phyloP scores from a whole-genome alignment of 345 rosid genomes.

The Citrus glauca region DNA sequence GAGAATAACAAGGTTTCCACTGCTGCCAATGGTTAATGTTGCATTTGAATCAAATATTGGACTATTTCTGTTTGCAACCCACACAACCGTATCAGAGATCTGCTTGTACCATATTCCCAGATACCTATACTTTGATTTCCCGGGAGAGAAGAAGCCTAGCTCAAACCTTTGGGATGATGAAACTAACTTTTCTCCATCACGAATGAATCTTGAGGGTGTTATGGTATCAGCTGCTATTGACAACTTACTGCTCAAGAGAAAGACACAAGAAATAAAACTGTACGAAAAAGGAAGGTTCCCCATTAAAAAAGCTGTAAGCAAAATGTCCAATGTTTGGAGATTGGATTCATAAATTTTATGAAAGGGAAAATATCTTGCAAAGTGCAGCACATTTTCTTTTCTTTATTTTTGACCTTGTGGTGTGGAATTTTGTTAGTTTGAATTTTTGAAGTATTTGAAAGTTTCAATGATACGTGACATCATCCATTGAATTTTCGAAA shows the following conservation, averaged over 20 bases:
- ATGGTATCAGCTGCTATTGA: background rate
- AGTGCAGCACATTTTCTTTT: too few species aligned
- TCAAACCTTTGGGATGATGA: constrained; percentile 10
- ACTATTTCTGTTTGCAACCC: constrained; percentile 47
- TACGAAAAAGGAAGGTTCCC: background rate
- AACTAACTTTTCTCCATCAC: constrained; percentile 20
- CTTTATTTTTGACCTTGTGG: too few species aligned
- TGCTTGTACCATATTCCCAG: constrained; percentile 48
- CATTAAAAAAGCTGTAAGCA: background rate
- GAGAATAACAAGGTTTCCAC: constrained; percentile 29
- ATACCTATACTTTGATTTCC: constrained; percentile 24
- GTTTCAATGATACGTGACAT: too few species aligned
- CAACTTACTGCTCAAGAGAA: background rate
- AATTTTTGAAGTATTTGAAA: too few species aligned
- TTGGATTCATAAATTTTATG: background rate
- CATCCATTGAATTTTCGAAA: too few species aligned
- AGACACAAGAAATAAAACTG: background rate
- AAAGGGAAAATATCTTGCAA: too few species aligned
- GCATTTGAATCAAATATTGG: constrained; percentile 29
- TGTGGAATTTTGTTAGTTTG: too few species aligned
- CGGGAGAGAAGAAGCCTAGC: constrained; percentile 28
- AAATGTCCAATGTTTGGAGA: background rate
- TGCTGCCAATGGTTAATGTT: constrained; percentile 14
- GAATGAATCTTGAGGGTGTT: background rate
- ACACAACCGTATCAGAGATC: constrained; percentile 25